A percentile compares a stretch with the other conserved stretches of the same genome.
Conservation (phyloP, 2,329 filamentous ascomycete species). For the Curvularia verruculosa region DNA sequence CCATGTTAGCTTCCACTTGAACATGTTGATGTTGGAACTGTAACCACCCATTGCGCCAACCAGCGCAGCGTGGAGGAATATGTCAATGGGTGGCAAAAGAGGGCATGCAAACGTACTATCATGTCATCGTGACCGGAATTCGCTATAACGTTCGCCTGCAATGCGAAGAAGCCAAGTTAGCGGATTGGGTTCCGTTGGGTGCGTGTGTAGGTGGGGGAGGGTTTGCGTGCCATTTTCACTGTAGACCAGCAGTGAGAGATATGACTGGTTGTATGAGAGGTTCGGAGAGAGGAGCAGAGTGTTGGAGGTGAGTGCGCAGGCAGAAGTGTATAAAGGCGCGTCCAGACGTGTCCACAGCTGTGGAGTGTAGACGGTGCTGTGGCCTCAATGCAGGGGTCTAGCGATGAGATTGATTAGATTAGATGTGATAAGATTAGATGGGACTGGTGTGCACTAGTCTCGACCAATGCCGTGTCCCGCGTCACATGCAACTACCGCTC, state of each 20-base stretch:
- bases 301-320: slow-evolving; percentile 15
- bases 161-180: slow-evolving; percentile 38
- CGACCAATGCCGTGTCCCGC: slow-evolving; percentile 1
- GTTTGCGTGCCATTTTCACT: slow-evolving; percentile 35
- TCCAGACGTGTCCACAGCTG: slow-evolving; percentile 30
- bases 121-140: slow-evolving; percentile 97
- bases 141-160: slow-evolving; percentile 76
- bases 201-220: slow-evolving; percentile 17
- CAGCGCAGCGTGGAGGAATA: slow-evolving; percentile 5
- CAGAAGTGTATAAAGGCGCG: slow-evolving; percentile 17
- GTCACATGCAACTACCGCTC: slow-evolving; percentile 12
- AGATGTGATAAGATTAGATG: slow-evolving; percentile 25
- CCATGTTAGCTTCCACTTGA: slow-evolving; percentile 43
- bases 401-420: slow-evolving; percentile 43
- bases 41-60: slow-evolving; percentile 14
- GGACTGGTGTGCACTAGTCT: slow-evolving; percentile 16
- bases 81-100: neutral
- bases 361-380: slow-evolving; percentile 37
- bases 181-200: slow-evolving; percentile 34
- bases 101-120: slow-evolving; percentile 75
- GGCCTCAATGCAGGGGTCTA: slow-evolving; percentile 43
- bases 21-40: slow-evolving; percentile 23
- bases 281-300: neutral
- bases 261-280: neutral
- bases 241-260: slow-evolving; percentile 10